Evolutionary conservation across 345 rosid species (phyloP).

Genomic region (Pseudoturritis turrita): DNA sequence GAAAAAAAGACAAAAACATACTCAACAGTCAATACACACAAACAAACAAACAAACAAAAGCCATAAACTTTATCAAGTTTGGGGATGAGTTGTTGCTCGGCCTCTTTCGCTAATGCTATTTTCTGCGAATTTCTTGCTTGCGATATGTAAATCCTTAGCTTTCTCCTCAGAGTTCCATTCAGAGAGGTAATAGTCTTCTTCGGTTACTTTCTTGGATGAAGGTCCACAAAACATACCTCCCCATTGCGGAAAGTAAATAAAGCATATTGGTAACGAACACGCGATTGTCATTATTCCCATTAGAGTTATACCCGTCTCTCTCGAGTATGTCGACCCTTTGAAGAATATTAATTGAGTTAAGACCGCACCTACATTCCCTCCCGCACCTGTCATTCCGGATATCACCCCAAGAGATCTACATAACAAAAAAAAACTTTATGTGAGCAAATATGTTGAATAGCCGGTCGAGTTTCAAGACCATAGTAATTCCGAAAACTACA

Average conservation of each 20-base stretch:
- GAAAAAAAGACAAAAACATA: background rate
- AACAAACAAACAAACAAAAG: background rate
- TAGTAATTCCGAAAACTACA: too few species aligned
- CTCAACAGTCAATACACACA: background rate
- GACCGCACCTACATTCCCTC: conserved; percentile 87
- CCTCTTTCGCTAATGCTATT: conserved; percentile 74
- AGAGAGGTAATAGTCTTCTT: conserved; percentile 72
- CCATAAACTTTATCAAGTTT: background rate
- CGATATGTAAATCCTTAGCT: conserved; percentile 44
- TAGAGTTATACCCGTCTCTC: conserved; percentile 63
- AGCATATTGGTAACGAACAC: conserved; percentile 59
- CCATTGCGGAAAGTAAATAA: conserved; percentile 89
- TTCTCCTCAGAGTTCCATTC: conserved; percentile 66
- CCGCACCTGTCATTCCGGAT: conserved; percentile 91
- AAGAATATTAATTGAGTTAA: conserved; percentile 81
- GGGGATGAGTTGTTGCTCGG: conserved; percentile 13
- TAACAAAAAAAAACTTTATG: background rate
- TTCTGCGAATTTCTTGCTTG: conserved; percentile 67
- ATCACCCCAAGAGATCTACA: conserved; percentile 74
- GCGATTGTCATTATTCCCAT: conserved; percentile 81
- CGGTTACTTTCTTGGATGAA: conserved; percentile 39
- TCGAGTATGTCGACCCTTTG: conserved; percentile 73
- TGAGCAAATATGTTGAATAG: background rate
- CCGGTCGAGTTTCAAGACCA: too few species aligned
- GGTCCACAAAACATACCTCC: conserved; percentile 93